Evolutionary conservation across 2,329 filamentous ascomycete species (phyloP).

Genomic region (Ceratocystis diversiconidia): DNA sequence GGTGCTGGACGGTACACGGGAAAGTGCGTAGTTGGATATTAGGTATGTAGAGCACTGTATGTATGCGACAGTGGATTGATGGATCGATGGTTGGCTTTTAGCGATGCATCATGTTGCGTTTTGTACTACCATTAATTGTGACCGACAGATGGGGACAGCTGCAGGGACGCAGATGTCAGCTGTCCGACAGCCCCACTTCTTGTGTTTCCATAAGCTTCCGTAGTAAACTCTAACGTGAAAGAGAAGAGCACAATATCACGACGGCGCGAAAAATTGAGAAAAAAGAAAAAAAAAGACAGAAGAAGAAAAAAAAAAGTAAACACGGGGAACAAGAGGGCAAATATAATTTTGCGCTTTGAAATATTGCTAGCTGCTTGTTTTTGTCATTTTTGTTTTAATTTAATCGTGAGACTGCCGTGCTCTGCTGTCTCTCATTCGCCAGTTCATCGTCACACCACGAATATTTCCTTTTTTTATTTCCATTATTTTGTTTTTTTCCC

Average conservation of each 20-base stretch:
- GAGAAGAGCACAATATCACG: neutral
- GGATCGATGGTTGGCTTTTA: neutral
- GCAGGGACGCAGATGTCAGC: neutral
- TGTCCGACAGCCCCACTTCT: neutral
- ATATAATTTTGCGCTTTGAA: neutral
- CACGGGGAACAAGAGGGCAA: neutral
- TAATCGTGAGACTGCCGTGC: neutral
- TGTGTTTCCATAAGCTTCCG: constrained; percentile 14
- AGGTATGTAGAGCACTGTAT: neutral
- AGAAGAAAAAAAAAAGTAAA: neutral
- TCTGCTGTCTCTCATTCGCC: neutral
- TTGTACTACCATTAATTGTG: neutral
- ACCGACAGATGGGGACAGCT: neutral
- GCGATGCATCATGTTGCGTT: neutral
- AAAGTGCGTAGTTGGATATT: neutral
- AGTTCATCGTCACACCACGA: neutral
- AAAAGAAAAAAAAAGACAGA: neutral
- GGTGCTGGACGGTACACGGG: neutral
- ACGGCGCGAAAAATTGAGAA: neutral
- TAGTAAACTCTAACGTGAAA: constrained; percentile 2
- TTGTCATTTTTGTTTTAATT: too few relatives aligned
- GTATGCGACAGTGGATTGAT: neutral
- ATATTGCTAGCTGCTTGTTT: too few relatives aligned
- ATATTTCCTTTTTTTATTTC: neutral
- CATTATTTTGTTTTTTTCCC: neutral